These are phyloP conservation scores for Syzygium oleosum DNA, from an alignment of 345 rosid genomes.

Conservation along the genomic window DNA sequence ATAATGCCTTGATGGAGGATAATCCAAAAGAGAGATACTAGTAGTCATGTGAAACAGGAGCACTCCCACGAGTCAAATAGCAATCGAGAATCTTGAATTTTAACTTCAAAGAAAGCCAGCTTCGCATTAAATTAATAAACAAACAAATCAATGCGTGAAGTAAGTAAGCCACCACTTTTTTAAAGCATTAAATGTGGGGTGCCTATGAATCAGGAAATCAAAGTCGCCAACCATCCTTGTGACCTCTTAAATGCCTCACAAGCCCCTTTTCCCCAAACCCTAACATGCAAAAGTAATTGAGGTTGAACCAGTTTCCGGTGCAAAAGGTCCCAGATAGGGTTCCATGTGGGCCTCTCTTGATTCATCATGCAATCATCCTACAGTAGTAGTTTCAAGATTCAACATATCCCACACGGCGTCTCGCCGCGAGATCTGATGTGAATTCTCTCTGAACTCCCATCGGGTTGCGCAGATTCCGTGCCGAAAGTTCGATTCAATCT, in stretches of 20 bases:
- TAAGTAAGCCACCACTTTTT: neutral
- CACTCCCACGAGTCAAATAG: neutral
- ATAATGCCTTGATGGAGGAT: neutral
- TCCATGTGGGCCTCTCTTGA: neutral
- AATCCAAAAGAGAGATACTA: neutral
- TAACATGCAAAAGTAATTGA: neutral
- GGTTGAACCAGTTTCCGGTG: neutral
- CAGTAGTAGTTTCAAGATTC: neutral
- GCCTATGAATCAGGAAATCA: neutral
- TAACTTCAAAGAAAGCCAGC: neutral
- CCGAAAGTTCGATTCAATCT: too few relatives aligned
- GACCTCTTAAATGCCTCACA: neutral
- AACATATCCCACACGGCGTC: neutral
- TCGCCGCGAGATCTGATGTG: neutral
- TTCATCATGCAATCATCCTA: neutral
- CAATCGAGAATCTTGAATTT: neutral
- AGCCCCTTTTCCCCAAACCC: neutral
- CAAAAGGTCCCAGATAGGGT: neutral
- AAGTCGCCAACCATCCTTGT: neutral
- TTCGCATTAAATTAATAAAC: neutral
- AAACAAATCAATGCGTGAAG: neutral
- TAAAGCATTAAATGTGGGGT: neutral
- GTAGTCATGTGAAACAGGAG: neutral
- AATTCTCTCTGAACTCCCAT: neutral
- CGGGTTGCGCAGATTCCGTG: rapidly evolving